Conservation (phyloP, 306 rosid species). For the Acacia crassicarpa region DNA sequence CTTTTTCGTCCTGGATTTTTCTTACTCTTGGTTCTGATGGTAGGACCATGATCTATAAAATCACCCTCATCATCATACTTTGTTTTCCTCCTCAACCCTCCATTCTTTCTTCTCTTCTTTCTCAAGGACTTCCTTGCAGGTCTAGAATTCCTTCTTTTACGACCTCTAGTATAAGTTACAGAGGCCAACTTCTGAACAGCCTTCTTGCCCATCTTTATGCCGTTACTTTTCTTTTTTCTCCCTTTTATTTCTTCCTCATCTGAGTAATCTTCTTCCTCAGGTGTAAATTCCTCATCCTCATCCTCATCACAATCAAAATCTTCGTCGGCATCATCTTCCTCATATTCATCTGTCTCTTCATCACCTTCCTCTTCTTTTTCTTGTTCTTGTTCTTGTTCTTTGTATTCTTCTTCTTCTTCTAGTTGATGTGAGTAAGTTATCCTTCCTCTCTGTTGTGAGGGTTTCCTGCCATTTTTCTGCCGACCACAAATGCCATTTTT, state of each 20-base stretch:
- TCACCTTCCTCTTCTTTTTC: slow-evolving; percentile 26
- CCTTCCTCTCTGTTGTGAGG: slow-evolving; percentile 33
- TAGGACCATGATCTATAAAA: slow-evolving; percentile 42
- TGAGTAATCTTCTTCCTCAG: slow-evolving; percentile 72
- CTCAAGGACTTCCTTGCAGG: slow-evolving; percentile 61
- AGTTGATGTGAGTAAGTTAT: slow-evolving; percentile 8
- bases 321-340: slow-evolving; percentile 41
- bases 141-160: slow-evolving; percentile 50
- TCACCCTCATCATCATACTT: slow-evolving; percentile 44
- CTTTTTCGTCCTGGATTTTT: slow-evolving; percentile 41
- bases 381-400: slow-evolving; percentile 33
- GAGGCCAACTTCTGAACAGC: slow-evolving; percentile 46
- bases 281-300: slow-evolving; percentile 84
- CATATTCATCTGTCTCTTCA: slow-evolving; percentile 31
- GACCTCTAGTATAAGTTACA: slow-evolving; percentile 36
- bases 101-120: slow-evolving; percentile 57
- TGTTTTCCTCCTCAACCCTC: slow-evolving; percentile 41
- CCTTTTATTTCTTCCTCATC: slow-evolving; percentile 61
- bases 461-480: slow-evolving; percentile 30
- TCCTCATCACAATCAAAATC: slow-evolving; percentile 45
- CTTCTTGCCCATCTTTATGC: slow-evolving; percentile 45
- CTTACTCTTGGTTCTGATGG: slow-evolving; percentile 37
- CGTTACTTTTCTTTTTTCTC: slow-evolving; percentile 51
- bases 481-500: slow-evolving; percentile 25
- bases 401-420: slow-evolving; percentile 32